Base-by-base conservation (phyloP, 2,329 filamentous ascomycete genomes). In the Venturia pyrina region DNA sequence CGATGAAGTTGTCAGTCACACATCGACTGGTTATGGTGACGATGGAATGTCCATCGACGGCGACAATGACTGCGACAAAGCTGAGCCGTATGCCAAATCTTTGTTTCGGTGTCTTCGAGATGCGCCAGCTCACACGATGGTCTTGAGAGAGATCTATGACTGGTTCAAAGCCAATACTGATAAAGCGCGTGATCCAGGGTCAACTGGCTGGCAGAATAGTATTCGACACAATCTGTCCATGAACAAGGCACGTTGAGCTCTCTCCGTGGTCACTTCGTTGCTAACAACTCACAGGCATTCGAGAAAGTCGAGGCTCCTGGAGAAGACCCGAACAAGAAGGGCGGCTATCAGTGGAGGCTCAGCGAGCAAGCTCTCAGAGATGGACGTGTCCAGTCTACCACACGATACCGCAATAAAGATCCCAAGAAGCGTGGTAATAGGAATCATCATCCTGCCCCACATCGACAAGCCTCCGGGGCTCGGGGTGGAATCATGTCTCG, bases 171-270 rank as follows among this genome's bases (percentile, higher is more conserved):
- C 87, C 37, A 88, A 96, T 72, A 96, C 92, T 2, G 83, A 85
- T 70, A 96, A 95, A 75, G 86, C 85, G 5, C 85, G 81, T 64
- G 82, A 83, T 59, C 82, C 81, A 8, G 74, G 75, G 63, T 78
- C 76, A 5, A 79, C 76, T 57, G 93, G 93, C 11, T 98, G 93
- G 93, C 89, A 93, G 77, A 98, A 97, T 76, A 96, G 91, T 74
- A 96, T 98, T 69, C 86, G 93, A 1, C 93, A 98, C 75, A 98
- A 98, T 71, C 80, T 98, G 8, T 96, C 91, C 61, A 97, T 98
- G 93, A 98, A 98, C 71, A 83, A 84, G 68, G 93, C 97, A 85
- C 78, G 86, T 81, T 40, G 11, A 13, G 67, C 21, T 19, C 59
- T 65, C 53, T 44, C 7, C 21, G 21, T 28, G 21, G 1, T 10